Evolutionary conservation across 2,329 filamentous ascomycete species (phyloP).

Genomic region (Colletotrichum phormii): DNA sequence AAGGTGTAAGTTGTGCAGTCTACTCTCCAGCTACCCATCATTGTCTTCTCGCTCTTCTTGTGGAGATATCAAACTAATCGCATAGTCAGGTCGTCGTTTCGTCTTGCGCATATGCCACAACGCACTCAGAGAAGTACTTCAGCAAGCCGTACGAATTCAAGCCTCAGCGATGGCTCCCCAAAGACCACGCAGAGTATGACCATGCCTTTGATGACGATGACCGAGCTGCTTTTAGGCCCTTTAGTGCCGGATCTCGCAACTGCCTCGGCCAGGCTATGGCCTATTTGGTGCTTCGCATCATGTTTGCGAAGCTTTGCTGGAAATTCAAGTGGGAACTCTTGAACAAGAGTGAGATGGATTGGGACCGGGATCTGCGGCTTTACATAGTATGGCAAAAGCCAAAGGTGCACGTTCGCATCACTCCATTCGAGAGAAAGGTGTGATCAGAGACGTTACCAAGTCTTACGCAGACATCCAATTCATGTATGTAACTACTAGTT

Average conservation of each 20-base stretch:
- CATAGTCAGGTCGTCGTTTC: not conserved
- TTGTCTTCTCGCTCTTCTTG: not conserved
- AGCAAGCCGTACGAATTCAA: constrained; percentile 12
- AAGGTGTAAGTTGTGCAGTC: not conserved
- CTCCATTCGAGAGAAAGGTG: not conserved
- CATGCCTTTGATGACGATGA: not conserved
- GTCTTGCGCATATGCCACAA: constrained; percentile 10
- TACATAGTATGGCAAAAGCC: constrained; percentile 13
- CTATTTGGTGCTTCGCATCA: constrained; percentile 10
- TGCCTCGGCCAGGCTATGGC: constrained; percentile 23
- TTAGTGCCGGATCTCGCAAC: constrained; percentile 5
- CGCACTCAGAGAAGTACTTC: constrained; percentile 14
- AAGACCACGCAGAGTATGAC: constrained; percentile 11
- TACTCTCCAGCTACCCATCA: no score
- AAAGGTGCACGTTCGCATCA: constrained; percentile 2
- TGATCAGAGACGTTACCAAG: not conserved
- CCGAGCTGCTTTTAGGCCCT: not conserved
- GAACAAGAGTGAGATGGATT: constrained; percentile 17
- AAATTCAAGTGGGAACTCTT: constrained; percentile 12
- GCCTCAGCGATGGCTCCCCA: constrained; percentile 19
- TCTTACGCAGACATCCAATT: no score
- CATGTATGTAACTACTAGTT: no score
- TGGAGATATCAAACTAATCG: not conserved
- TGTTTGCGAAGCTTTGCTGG: constrained; percentile 4
- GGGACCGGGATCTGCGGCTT: constrained; percentile 21